phyloP scores from a whole-genome alignment of 495 filamentous ascomycete genomes.

The Penicillium soppii region DNA sequence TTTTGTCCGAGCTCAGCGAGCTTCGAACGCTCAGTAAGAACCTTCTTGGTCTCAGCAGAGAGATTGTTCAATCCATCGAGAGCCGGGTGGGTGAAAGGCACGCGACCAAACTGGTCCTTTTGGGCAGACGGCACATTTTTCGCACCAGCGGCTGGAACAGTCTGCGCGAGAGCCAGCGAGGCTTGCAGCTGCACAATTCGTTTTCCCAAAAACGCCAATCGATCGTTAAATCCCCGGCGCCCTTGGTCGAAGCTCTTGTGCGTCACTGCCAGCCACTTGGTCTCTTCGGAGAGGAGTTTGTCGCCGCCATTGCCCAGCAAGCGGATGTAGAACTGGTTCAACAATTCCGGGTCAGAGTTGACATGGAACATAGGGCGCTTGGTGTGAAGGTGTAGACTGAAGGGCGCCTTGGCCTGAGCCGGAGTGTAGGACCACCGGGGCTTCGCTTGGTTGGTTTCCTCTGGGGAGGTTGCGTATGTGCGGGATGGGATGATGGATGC shows the following conservation, averaged over 20 bases:
- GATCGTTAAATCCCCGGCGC: slow-evolving; percentile 88
- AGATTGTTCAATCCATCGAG: slow-evolving; percentile 72
- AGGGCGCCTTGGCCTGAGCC: slow-evolving; percentile 70
- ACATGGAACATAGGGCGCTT: slow-evolving; percentile 56
- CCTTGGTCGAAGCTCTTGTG: slow-evolving; percentile 99
- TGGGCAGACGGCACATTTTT: slow-evolving; percentile 13
- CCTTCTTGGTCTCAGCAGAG: slow-evolving; percentile 49
- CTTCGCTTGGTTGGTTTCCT: slow-evolving; percentile 35
- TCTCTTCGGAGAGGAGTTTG: slow-evolving; percentile 75
- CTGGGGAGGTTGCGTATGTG: slow-evolving; percentile 26
- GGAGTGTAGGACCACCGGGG: slow-evolving; percentile 87
- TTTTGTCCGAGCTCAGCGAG: slow-evolving; percentile 63
- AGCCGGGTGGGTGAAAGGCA: slow-evolving; percentile 71
- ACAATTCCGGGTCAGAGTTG: slow-evolving; percentile 68
- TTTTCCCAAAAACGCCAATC: slow-evolving; percentile 84
- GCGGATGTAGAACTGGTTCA: slow-evolving; percentile 72
- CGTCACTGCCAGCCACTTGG: slow-evolving; percentile 96
- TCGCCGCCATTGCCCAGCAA: slow-evolving; percentile 71
- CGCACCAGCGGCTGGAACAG: slow-evolving; percentile 22
- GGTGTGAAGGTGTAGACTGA: slow-evolving; percentile 48
- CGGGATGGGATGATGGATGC: slow-evolving; percentile 20
- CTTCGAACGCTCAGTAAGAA: slow-evolving; percentile 57
- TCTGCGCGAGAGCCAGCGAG: slow-evolving; percentile 66
- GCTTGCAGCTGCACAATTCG: slow-evolving; percentile 78
- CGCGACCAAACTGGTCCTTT: slow-evolving; percentile 47